These are phyloP conservation scores for Veloboletus limbatus DNA, from an alignment of 1,284 basidiomycete genomes.

Conservation along the genomic window DNA sequence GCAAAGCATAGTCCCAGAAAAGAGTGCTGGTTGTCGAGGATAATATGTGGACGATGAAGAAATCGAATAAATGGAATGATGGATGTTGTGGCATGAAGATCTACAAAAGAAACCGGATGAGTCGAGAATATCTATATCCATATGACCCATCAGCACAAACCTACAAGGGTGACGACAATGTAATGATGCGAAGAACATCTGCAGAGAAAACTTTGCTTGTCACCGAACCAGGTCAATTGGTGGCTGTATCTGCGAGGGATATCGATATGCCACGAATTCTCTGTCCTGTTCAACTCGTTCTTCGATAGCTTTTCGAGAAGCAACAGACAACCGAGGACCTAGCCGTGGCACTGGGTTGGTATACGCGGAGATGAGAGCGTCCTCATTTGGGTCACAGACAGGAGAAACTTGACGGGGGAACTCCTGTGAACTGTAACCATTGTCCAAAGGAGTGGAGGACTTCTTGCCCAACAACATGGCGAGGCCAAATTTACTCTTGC, in stretches of 20 bases:
- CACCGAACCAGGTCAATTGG: conserved; percentile 54
- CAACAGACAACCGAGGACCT: conserved; percentile 53
- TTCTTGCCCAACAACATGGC: conserved; percentile 63
- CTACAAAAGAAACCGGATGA: conserved; percentile 18
- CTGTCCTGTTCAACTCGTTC: conserved; percentile 75
- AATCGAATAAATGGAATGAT: conserved; percentile 18
- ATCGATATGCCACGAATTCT: conserved; percentile 80
- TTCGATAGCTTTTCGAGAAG: conserved; percentile 68
- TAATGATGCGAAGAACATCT: conserved; percentile 5
- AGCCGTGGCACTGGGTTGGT: conserved; percentile 43
- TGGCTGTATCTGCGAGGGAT: conserved; percentile 70
- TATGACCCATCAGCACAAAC: conserved; percentile 6
- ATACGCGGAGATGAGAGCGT: conserved; percentile 40
- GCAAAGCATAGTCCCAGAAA: conserved; percentile 30
- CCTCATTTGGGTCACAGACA: conserved; percentile 46
- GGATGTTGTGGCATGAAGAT: conserved; percentile 20
- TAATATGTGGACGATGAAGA: conserved; percentile 17
- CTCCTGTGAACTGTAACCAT: conserved; percentile 37
- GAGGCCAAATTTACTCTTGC: conserved; percentile 69
- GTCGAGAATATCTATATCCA: conserved; percentile 10
- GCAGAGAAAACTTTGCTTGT: conserved; percentile 5
- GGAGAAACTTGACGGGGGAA: conserved; percentile 45
- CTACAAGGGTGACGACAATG: conserved; percentile 5
- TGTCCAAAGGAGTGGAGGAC: conserved; percentile 39
- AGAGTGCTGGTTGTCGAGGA: conserved; percentile 21